Evolutionary conservation across 805 yeast species (phyloP).

Genomic region (Barnettozyma populi): DNA sequence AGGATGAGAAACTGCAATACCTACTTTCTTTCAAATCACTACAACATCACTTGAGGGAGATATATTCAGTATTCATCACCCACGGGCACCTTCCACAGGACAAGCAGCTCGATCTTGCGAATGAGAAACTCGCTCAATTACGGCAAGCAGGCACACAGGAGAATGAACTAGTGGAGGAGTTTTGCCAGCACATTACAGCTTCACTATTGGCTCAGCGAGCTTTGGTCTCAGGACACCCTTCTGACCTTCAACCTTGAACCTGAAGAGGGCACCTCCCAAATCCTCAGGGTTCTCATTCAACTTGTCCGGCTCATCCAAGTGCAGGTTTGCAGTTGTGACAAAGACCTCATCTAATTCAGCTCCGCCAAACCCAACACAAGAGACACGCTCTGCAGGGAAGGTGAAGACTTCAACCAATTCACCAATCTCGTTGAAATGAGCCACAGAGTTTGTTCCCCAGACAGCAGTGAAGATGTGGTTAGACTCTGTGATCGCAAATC

Average conservation of each 20-base stretch:
- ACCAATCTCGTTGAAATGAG: conserved; percentile 47
- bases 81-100: conserved; percentile 48
- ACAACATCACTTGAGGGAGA: conserved; percentile 46
- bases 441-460: conserved; percentile 54
- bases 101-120: conserved; percentile 53
- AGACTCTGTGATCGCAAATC: conserved; percentile 51
- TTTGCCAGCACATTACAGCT: conserved; percentile 32
- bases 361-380: conserved; percentile 52
- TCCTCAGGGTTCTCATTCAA: conserved; percentile 35
- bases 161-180: conserved; percentile 67
- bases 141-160: conserved; percentile 61
- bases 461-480: conserved; percentile 60
- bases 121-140: conserved; percentile 53
- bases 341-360: conserved; percentile 46
- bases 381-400: conserved; percentile 55
- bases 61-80: conserved; percentile 44
- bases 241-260: conserved; percentile 33
- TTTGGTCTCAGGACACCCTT: conserved; percentile 29
- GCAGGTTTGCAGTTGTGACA: conserved; percentile 60
- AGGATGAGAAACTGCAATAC: conserved; percentile 39
- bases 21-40: conserved; percentile 49
- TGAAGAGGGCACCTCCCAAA: conserved; percentile 57
- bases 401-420: conserved; percentile 42
- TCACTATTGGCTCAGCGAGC: conserved; percentile 14
- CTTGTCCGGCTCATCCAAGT: conserved; percentile 36